Evolutionary conservation across 2,329 filamentous ascomycete genomes (phyloP).

Genomic region (Neoascochyta sp.): DNA sequence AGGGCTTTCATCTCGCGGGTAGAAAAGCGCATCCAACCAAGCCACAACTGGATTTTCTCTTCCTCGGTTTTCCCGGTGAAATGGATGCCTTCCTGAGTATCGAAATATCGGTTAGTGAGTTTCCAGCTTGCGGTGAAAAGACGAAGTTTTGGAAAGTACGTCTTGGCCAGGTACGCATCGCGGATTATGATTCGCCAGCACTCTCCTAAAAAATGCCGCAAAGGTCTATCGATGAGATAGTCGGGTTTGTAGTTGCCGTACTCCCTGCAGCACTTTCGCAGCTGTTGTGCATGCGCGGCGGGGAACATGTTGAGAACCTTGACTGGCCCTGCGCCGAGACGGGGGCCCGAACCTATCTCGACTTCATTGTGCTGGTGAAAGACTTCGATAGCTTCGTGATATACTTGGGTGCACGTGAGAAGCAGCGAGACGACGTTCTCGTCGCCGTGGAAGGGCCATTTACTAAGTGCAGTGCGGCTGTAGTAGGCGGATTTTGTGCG

Average conservation of each 20-base stretch:
- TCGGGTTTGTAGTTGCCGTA: constrained; percentile 1
- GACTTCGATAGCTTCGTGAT: constrained; percentile 15
- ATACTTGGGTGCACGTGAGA: constrained; percentile 14
- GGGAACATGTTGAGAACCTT: constrained; percentile 14
- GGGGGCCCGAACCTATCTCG: constrained; percentile 1
- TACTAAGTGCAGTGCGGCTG: constrained; percentile 1
- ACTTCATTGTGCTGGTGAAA: constrained; percentile 15
- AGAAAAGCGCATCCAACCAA: background rate
- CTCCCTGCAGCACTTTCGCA: constrained; percentile 6
- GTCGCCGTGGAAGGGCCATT: constrained; percentile 1
- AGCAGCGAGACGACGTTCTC: constrained; percentile 11
- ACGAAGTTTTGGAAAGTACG: constrained; percentile 12
- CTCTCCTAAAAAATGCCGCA: no score
- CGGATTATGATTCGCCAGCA: constrained; percentile 7
- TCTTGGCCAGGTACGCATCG: constrained; percentile 10
- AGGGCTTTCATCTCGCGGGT: no score
- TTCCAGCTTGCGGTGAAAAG: constrained; percentile 9
- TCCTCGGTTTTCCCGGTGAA: background rate
- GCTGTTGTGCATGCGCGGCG: constrained; percentile 2
- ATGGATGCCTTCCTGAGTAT: background rate
- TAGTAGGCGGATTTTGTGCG: constrained; percentile 8
- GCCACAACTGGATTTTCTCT: background rate
- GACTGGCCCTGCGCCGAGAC: background rate
- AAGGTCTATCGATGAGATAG: no score
- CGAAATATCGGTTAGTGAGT: background rate